These are phyloP conservation scores for Phytophthora pluvialis DNA, from an alignment of 352 stramenopile species.

Conservation along the genomic window DNA sequence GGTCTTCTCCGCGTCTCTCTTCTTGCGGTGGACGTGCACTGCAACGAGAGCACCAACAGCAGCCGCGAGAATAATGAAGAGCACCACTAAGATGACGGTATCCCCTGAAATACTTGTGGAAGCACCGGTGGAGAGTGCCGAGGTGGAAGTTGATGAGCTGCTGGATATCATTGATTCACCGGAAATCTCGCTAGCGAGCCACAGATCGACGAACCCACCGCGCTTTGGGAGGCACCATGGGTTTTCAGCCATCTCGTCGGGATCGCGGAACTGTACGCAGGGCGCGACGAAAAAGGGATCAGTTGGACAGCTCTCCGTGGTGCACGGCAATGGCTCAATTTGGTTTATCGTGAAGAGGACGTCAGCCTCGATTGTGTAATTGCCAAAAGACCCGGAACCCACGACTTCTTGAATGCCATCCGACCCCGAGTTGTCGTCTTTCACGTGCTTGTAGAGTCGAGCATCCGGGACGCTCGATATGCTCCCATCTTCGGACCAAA, in stretches of 20 bases:
- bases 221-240: slow-evolving; percentile 47
- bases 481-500: slow-evolving; percentile 54
- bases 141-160: slow-evolving; percentile 6
- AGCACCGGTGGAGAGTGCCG: background rate
- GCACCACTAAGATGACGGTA: slow-evolving; percentile 29
- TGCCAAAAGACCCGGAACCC: background rate
- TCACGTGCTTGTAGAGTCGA: slow-evolving; percentile 42
- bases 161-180: background rate
- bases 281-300: slow-evolving; percentile 55
- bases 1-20: slow-evolving; percentile 7
- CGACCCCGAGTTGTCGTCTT: slow-evolving; percentile 3
- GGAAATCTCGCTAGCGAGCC: slow-evolving; percentile 42
- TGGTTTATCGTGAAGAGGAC: slow-evolving; percentile 62
- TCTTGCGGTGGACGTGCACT: slow-evolving; percentile 26
- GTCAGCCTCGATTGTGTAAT: slow-evolving; percentile 17
- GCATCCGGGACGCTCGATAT: slow-evolving; percentile 39
- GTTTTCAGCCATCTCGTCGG: slow-evolving; percentile 8
- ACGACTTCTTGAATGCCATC: slow-evolving; percentile 9
- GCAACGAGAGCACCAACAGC: slow-evolving; percentile 25
- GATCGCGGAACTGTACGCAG: slow-evolving; percentile 31
- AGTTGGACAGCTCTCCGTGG: slow-evolving; percentile 35
- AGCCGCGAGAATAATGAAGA: slow-evolving; percentile 30
- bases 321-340: slow-evolving; percentile 16
- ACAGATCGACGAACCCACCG: slow-evolving; percentile 47
- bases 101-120: slow-evolving; percentile 21